Evolutionary conservation across 306 rosid species (phyloP).

Genomic region (Quercus suber): DNA sequence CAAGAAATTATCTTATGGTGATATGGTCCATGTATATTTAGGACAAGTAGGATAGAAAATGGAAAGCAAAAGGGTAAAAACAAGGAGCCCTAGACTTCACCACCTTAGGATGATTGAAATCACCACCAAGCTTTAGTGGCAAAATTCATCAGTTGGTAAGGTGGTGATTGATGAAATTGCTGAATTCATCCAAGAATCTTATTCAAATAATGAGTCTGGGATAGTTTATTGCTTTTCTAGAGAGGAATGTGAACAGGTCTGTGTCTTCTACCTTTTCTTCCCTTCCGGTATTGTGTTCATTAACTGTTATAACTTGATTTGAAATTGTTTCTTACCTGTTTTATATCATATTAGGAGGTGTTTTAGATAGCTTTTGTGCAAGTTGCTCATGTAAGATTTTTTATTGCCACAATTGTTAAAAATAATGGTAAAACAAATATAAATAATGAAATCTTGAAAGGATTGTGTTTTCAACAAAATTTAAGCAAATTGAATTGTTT

Average conservation of each 20-base stretch:
- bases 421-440: not conserved
- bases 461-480: not conserved
- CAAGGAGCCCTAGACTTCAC: too few species aligned
- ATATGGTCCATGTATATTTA: too few species aligned
- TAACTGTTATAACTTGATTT: not conserved
- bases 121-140: conserved; percentile 11
- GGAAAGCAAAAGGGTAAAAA: too few species aligned
- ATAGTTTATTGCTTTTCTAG: conserved; percentile 94
- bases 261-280: conserved; percentile 9
- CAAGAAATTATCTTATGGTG: too few species aligned
- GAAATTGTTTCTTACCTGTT: not conserved
- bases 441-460: not conserved
- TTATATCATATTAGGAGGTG: not conserved
- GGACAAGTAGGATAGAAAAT: too few species aligned
- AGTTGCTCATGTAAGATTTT: not conserved
- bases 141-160: conserved; percentile 84
- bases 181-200: conserved; percentile 64
- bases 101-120: too few species aligned
- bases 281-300: conserved; percentile 1
- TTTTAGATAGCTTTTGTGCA: not conserved
- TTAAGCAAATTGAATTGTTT: not conserved
- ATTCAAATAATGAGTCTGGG: conserved; percentile 77
- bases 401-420: not conserved
- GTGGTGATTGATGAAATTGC: conserved; percentile 79
- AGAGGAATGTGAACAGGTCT: conserved; percentile 94